A percentile compares a stretch with the other conserved stretches of the same genome.
These are phyloP conservation scores for Colletotrichum sojae DNA, from an alignment of 2,329 filamentous ascomycete genomes.

Conservation along the genomic window DNA sequence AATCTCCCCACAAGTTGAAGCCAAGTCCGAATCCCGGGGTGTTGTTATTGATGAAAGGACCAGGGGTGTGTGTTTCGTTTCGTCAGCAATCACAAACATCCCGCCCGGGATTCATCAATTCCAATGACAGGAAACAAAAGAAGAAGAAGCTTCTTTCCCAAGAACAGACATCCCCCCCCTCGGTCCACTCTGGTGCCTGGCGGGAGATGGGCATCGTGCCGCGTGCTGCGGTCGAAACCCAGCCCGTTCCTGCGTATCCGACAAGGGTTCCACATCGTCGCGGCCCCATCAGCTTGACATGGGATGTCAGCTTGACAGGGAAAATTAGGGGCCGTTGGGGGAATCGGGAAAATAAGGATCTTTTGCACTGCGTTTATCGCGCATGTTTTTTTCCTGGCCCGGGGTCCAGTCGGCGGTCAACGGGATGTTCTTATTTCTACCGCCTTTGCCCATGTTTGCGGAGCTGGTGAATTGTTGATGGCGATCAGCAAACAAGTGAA, in stretches of 20 bases:
- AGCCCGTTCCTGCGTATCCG: background rate
- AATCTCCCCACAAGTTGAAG: too few relatives aligned
- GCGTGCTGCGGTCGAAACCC: background rate
- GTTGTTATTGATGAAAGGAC: too few relatives aligned
- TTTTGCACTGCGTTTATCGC: background rate
- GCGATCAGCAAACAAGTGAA: too few relatives aligned
- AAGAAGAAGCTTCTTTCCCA: too few relatives aligned
- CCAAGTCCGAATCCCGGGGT: too few relatives aligned
- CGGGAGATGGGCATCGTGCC: background rate
- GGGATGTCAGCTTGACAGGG: background rate
- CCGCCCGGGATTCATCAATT: too few relatives aligned
- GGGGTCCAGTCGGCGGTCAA: too few relatives aligned
- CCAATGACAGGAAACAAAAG: too few relatives aligned
- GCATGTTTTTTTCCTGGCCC: background rate
- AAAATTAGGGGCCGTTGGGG: background rate
- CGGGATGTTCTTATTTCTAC: background rate
- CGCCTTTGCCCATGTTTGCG: too few relatives aligned
- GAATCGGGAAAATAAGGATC: background rate
- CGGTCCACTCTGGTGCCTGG: background rate
- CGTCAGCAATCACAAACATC: too few relatives aligned
- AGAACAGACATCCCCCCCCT: background rate
- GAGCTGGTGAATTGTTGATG: too few relatives aligned
- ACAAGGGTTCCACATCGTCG: background rate
- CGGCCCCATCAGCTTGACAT: background rate
- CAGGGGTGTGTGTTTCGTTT: too few relatives aligned